phyloP scores from a whole-genome alignment of 2,329 filamentous ascomycete species.

The Pleoardoris graminearum region DNA sequence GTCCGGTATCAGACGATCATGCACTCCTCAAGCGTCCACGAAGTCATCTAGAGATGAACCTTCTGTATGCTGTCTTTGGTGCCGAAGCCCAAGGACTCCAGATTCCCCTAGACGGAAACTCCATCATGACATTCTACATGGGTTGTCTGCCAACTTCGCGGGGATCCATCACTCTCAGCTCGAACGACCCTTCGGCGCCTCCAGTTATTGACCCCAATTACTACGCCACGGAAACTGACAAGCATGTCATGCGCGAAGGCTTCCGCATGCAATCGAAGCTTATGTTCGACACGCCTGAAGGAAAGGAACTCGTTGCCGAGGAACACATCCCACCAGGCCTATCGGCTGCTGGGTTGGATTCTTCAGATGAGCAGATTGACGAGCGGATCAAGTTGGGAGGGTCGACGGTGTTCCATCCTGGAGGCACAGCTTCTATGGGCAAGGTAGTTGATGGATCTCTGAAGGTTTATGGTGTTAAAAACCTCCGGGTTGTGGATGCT shows the following conservation, averaged over 20 bases:
- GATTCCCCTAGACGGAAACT: constrained; percentile 24
- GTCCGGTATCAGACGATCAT: constrained; percentile 15
- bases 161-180: constrained; percentile 57
- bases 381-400: constrained; percentile 51
- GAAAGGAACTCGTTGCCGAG: constrained; percentile 50
- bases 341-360: constrained; percentile 16
- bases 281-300: constrained; percentile 49
- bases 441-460: constrained; percentile 53
- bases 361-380: constrained; percentile 59
- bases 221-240: constrained; percentile 56
- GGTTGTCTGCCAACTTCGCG: constrained; percentile 36
- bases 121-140: constrained; percentile 27
- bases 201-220: constrained; percentile 58
- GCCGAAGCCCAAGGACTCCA: constrained; percentile 17
- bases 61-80: constrained; percentile 21
- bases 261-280: constrained; percentile 49
- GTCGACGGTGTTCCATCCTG: constrained; percentile 60
- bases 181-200: constrained; percentile 53
- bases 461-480: constrained; percentile 54
- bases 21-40: constrained; percentile 13
- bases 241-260: constrained; percentile 52
- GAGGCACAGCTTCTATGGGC: constrained; percentile 62
- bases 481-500: constrained; percentile 51
- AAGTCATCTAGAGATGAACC: constrained; percentile 23
- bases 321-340: constrained; percentile 50